Base-by-base conservation (phyloP, 345 rosid species). In the Psidium guajava region DNA sequence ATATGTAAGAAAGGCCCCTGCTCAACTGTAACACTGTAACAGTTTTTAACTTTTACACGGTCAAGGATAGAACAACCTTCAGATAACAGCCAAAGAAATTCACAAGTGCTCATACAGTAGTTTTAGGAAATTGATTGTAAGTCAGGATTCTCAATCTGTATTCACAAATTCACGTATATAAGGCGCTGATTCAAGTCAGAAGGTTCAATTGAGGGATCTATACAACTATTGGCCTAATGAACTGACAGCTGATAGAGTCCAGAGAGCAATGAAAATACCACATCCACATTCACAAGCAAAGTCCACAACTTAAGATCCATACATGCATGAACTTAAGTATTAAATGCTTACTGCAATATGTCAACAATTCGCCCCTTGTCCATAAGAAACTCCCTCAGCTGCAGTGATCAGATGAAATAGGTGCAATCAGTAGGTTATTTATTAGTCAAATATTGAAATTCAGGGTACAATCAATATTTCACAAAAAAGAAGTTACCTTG, bases 311-410 rank as follows among this genome's bases (percentile, higher is more conserved):
- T 54, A 53, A 8, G 25, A 82, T 32, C 61, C 20, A 40, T 69
- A 18, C 40, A 24, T 18, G 80, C 47, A 18, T 2, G 2, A 36
- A 42, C 40, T 36, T 69, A 69, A 69, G 42, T 21, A 82, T 55
- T 55, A 22, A 80, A 55, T 83, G 90, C 99, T 93, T 93, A 97
- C 99, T 96, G 99, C 86, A 96, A 87, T 74, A 91, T 87, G 88
- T 97, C 99, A 49, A 96, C 97, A 54, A 90, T 85, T 13, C 54
- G 92, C 54, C 99, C 98, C 83, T 93, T 96, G 52, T 97, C 96
- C 95, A 95, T 89, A 74, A 97, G 96, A 84, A 96, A 96, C 53
- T 97, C 97, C 7, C 91, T 92, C 40, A 95, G 87, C 99, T 97
- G 94, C 88, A 91, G 82, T 10, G 47, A 40, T 84, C 75, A 54